These are phyloP conservation scores for Musa acuminata DNA, from an alignment of 176 grass and related monocot genomes.

Conservation along the genomic window DNA sequence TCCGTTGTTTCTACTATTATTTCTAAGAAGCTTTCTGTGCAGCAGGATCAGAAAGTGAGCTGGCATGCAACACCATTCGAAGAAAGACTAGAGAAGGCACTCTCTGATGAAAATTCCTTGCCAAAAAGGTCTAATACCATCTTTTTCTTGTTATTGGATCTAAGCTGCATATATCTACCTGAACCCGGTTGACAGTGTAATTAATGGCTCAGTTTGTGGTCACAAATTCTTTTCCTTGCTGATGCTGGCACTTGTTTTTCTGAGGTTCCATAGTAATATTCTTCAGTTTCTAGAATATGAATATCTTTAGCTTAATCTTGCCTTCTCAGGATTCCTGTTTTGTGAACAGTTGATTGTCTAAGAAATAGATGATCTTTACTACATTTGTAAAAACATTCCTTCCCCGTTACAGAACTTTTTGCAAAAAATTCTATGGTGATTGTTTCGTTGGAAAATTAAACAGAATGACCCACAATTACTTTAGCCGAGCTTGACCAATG, in stretches of 20 bases:
- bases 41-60: conserved; percentile 81
- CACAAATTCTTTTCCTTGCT: background rate
- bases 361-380: no score
- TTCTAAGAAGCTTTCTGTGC: conserved; percentile 15
- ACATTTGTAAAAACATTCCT: no score
- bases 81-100: conserved; percentile 91
- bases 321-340: no score
- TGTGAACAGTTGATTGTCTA: no score
- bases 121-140: conserved; percentile 47
- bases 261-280: background rate
- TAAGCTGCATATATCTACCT: background rate
- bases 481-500: no score
- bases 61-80: conserved; percentile 84
- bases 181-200: background rate
- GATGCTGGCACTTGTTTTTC: background rate
- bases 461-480: no score
- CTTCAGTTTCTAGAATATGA: background rate
- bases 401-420: no score
- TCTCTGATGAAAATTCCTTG: conserved; percentile 66
- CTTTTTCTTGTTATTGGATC: conserved; percentile 3
- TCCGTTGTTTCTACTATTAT: conserved; percentile 9
- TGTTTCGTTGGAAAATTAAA: no score
- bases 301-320: no score
- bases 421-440: no score
- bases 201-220: background rate